Evolutionary conservation across 73 alveolate genomes (phyloP), one percentile per base, ranked within the genome.

Genomic region (Stentor coeruleus): DNA sequence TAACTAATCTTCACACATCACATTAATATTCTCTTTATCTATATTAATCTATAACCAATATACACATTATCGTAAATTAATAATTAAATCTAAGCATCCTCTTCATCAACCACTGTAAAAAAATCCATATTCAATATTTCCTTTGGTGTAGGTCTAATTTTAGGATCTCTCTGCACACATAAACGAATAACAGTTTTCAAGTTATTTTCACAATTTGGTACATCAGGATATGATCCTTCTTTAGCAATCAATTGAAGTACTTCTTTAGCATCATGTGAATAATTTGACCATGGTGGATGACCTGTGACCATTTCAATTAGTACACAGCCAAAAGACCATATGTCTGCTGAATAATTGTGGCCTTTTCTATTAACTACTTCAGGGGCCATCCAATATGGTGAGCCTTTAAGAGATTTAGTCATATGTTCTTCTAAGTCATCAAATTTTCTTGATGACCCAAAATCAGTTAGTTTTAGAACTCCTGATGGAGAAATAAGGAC

Each of bases 371-470:
- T 36, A 20, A 88, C 60, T 31, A 88, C 84, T 57, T 88, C 94
- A 15, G 94, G 94, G 30, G 94, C 91, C 91, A 88, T 85, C 88
- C 94, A 88, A 59, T 66, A 77, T 26, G 90, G 90, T 11, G 86
- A 58, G 35, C 91, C 94, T 20, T 33, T 74, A 0, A 85, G 40
- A 3, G 83, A 30, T 42, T 38, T n/a, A 33, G 15, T 26, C 26
- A 37, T 14, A n/a, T 37, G 15, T 0, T 20, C 33, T 20, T 6
- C 14, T 20, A 37, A 35, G 14, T n/a, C 77, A 38, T 35, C 77
- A 26, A 91, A 49, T 75, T 86, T 74, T 85, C 92, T 93, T 0
- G 97, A 88, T n/a, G 94, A 92, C n/a, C 90, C 90, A 83, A 87
- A 87, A 39, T 84, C 93, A 26, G 90, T 75, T 60, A 87, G 40